Percentiles rank a stretch among this genome's conserved stretches.
These are phyloP conservation scores for Physcomitrellopsis africana DNA, from an alignment of 225 moss, liverwort and hornwort species.

Conservation along the genomic window DNA sequence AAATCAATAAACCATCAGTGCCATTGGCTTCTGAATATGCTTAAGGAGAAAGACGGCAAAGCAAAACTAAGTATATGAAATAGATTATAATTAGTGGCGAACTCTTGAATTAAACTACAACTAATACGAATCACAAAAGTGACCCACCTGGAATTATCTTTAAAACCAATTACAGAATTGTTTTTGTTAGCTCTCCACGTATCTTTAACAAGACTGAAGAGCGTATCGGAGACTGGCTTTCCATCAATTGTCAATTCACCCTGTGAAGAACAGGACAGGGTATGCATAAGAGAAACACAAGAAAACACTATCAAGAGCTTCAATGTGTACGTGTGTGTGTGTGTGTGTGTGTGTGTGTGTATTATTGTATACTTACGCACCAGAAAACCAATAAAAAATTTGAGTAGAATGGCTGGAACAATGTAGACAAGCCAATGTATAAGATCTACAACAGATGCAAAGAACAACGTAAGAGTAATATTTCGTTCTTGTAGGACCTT, in stretches of 20 bases:
- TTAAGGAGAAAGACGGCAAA: too few species aligned
- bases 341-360: too few species aligned
- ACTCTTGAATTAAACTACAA: constrained; percentile 1
- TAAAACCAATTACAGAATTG: constrained; percentile 96
- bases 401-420: background rate
- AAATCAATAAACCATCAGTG: constrained; percentile 17
- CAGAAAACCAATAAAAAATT: background rate
- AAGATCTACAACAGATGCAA: background rate
- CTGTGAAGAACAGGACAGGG: constrained; percentile 34
- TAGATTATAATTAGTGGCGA: background rate
- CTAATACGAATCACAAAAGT: constrained; percentile 16
- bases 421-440: background rate
- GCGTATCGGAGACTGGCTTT: constrained; percentile 62
- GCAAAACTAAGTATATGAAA: background rate
- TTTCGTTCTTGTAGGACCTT: background rate
- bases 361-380: too few species aligned
- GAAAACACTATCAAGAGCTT: background rate
- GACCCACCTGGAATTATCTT: constrained; percentile 89
- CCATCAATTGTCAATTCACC: constrained; percentile 91
- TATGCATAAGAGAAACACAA: constrained; percentile 10
- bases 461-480: background rate
- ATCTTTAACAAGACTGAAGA: constrained; percentile 91
- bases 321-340: background rate
- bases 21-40: too few species aligned
- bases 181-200: constrained; percentile 86